A percentile compares a stretch with the other conserved stretches of the same genome.
These are phyloP conservation scores for Carex cristatella DNA, from an alignment of 176 grass and related monocot genomes.

Conservation along the genomic window DNA sequence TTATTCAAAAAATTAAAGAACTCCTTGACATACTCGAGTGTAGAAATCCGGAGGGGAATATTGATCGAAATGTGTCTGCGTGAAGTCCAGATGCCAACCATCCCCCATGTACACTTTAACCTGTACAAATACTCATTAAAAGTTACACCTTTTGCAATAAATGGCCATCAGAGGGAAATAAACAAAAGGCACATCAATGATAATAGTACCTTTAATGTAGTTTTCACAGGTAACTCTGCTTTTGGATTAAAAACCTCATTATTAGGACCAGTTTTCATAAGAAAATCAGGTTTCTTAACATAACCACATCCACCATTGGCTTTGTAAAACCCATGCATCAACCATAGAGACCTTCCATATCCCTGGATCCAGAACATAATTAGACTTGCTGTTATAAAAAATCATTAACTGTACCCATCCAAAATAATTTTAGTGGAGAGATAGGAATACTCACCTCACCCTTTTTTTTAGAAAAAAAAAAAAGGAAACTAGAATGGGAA, in stretches of 20 bases:
- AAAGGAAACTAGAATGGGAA: not conserved
- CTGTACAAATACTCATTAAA: constrained; percentile 27
- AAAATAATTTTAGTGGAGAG: not conserved
- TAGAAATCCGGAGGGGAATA: constrained; percentile 98
- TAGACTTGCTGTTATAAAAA: not conserved
- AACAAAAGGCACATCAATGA: not conserved
- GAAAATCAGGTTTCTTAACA: constrained; percentile 90
- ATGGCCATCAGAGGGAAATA: not conserved
- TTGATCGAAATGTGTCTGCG: constrained; percentile 67
- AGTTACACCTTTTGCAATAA: not conserved
- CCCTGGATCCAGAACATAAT: constrained; percentile 35
- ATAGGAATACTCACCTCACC: not conserved
- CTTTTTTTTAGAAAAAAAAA: not conserved
- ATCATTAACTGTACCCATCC: constrained; percentile 1
- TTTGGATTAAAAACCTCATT: constrained; percentile 73
- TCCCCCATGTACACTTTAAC: constrained; percentile 96
- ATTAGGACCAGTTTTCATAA: constrained; percentile 64
- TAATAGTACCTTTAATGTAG: constrained; percentile 33
- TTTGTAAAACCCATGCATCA: constrained; percentile 91
- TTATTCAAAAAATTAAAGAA: not conserved
- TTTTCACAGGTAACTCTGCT: constrained; percentile 71
- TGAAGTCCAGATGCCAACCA: constrained; percentile 79
- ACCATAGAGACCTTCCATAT: constrained; percentile 87
- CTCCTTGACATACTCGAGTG: constrained; percentile 35
- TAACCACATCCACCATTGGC: constrained; percentile 86